A percentile compares a stretch with the other conserved stretches of the same genome.
These are phyloP conservation scores for Didymellaceae sp. DNA, from an alignment of 2,329 filamentous ascomycete species.

Conservation along the genomic window DNA sequence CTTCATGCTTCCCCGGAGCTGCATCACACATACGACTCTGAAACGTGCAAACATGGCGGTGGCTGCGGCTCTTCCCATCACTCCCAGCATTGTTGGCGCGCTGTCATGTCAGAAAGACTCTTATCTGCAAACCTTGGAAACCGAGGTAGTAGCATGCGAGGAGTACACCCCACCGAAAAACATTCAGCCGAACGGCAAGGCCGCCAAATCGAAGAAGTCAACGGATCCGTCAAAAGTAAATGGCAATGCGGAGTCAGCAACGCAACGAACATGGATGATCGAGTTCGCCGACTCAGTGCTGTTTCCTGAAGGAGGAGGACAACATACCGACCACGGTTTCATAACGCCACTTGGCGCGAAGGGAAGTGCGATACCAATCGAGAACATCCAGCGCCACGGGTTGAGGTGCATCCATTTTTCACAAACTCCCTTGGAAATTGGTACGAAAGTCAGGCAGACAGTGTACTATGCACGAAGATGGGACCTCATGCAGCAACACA, in stretches of 20 bases:
- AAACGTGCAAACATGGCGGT: slow-evolving; percentile 26
- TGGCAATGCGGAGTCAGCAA: slow-evolving; percentile 14
- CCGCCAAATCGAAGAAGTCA: slow-evolving; percentile 37
- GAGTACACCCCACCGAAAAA: slow-evolving; percentile 35
- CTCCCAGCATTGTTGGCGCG: slow-evolving; percentile 39
- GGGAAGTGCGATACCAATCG: slow-evolving; percentile 33
- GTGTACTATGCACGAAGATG: slow-evolving; percentile 40
- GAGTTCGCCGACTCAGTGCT: slow-evolving; percentile 43
- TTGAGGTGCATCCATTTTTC: slow-evolving; percentile 75
- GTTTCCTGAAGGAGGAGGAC: slow-evolving; percentile 44
- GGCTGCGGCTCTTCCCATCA: slow-evolving; percentile 1
- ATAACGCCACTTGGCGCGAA: slow-evolving; percentile 31
- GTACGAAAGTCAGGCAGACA: slow-evolving; percentile 52
- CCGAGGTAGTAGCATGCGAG: slow-evolving; percentile 40
- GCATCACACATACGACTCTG: slow-evolving; percentile 1
- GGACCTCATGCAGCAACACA: slow-evolving; percentile 47
- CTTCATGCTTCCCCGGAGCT: slow-evolving; percentile 7
- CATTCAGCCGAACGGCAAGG: slow-evolving; percentile 26
- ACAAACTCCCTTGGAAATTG: slow-evolving; percentile 86
- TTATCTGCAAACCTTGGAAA: slow-evolving; percentile 40
- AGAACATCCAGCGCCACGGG: slow-evolving; percentile 48
- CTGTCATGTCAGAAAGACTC: slow-evolving; percentile 43
- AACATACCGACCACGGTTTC: slow-evolving; percentile 41
- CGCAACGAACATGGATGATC: slow-evolving; percentile 34
- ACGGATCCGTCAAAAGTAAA: slow-evolving; percentile 31